Base-by-base conservation (phyloP, 129 eudicot genomes). In the Glebionis coronaria region DNA sequence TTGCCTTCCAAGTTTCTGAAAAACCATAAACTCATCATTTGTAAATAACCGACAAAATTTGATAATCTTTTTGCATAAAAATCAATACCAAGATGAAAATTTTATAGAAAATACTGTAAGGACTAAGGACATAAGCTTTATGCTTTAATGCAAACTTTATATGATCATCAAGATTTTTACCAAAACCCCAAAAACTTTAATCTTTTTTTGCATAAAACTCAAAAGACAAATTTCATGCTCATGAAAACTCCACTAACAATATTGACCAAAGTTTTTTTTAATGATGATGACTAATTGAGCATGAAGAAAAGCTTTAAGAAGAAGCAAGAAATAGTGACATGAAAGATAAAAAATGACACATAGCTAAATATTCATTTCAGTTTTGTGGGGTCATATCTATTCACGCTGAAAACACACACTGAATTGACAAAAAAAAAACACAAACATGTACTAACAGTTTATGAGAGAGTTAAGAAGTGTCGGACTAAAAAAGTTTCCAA, bases 401-500 rank as follows among this genome's bases (percentile, higher is more conserved):
- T 35, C 69, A 75, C 38, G 61, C 28, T 15, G 49, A 31, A 67
- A 35, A 27, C 61, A 58, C 68, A 58, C 79, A 31, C 61, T 28
- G 38, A 63, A 73, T 8, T 1, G 38, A 71, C 76, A 65, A 65
- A 47, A n/a, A 73, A 54, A 9, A 55, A n/a, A 25, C 6, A 55
- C 8, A 55, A 3, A 23, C 16, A 56, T 4, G 27, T 16, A 56
- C 2, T 27, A 7, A 62, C 15, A 42, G 47, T 74, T 12, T 8
- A 58, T 67, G 79, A 75, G 67, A 75, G 63, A 67, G 73, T 57
- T 58, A 75, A 44, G 79, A 75, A 59, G 79, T 62, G 67, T 67
- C 67, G 74, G 55, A 15, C 12, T 20, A 49, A 75, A 67, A 49
- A 75, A 67, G 79, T 67, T 75, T 75, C 78, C 78, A 56, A 73